A percentile compares a stretch with the other conserved stretches of the same genome.
Evolutionary conservation across 495 filamentous ascomycete genomes (phyloP).

Genomic region (Penicillium soppii): DNA sequence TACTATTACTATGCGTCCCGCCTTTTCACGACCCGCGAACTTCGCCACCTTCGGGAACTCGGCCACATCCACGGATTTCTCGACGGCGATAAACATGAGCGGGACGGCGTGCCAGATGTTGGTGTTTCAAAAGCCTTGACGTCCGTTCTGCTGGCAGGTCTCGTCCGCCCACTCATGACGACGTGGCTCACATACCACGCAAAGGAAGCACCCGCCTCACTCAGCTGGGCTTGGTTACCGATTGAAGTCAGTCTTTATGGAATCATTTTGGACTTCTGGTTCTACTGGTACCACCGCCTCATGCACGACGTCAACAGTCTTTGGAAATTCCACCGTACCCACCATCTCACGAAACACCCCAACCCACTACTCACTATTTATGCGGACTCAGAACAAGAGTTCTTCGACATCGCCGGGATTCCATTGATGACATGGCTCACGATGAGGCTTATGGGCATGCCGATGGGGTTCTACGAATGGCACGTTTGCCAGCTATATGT

Average conservation of each 20-base stretch:
- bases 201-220: slow-evolving; percentile 43
- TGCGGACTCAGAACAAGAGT: slow-evolving; percentile 14
- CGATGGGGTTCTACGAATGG: slow-evolving; percentile 22
- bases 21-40: slow-evolving; percentile 10
- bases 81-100: slow-evolving; percentile 18
- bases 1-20: slow-evolving; percentile 24
- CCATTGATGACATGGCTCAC: slow-evolving; percentile 10
- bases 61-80: slow-evolving; percentile 16
- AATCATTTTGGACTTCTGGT: slow-evolving; percentile 16
- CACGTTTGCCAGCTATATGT: slow-evolving; percentile 18
- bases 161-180: slow-evolving; percentile 11
- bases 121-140: slow-evolving; percentile 9
- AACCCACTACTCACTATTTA: slow-evolving; percentile 13
- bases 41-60: slow-evolving; percentile 11
- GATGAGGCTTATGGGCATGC: slow-evolving; percentile 10
- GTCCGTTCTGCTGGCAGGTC: slow-evolving; percentile 11
- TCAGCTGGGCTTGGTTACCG: slow-evolving; percentile 8
- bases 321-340: slow-evolving; percentile 16
- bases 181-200: slow-evolving; percentile 13
- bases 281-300: slow-evolving; percentile 16
- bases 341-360: slow-evolving; percentile 15
- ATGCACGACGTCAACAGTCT: slow-evolving; percentile 14
- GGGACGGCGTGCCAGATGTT: slow-evolving; percentile 18
- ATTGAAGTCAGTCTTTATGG: slow-evolving; percentile 14
- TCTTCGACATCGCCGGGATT: slow-evolving; percentile 13